Evolutionary conservation across 352 stramenopile species (phyloP).

Genomic region (Phytophthora gonapodyides): DNA sequence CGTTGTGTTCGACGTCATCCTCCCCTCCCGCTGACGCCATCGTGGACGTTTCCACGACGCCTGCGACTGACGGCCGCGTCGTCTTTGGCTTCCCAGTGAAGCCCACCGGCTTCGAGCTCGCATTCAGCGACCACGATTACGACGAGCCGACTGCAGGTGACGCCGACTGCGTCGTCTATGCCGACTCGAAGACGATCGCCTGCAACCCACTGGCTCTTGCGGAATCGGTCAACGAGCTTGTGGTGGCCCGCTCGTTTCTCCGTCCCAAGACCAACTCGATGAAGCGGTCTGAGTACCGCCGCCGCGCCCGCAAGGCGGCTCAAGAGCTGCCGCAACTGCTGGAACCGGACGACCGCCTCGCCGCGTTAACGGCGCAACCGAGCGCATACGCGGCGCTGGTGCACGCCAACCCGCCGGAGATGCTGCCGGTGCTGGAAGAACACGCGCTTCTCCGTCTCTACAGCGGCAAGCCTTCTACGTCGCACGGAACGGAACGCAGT

Average conservation of each 20-base stretch:
- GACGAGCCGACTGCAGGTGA: conserved; percentile 6
- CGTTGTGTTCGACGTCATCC: background rate
- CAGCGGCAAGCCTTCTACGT: background rate
- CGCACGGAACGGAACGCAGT: background rate
- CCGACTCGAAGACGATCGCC: background rate
- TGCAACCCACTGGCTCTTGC: conserved; percentile 4
- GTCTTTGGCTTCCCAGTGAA: conserved; percentile 7
- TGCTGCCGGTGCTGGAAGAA: background rate
- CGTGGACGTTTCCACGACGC: background rate
- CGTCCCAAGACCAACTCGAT: no score
- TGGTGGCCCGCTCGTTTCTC: no score
- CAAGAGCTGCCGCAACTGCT: no score
- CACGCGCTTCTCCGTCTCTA: conserved; percentile 8
- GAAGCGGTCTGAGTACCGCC: no score
- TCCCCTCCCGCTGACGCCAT: background rate
- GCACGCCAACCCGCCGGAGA: no score
- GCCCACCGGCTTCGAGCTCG: conserved; percentile 3
- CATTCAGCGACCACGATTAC: conserved; percentile 15
- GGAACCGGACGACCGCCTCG: conserved; percentile 2
- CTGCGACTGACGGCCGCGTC: background rate
- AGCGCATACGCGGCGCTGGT: no score
- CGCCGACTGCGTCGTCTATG: conserved; percentile 5
- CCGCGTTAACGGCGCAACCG: background rate
- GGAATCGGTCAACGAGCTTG: no score
- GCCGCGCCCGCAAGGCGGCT: no score